Evolutionary conservation across 163 green algal genomes (phyloP).

Genomic region (Scenedesmus sp.): DNA sequence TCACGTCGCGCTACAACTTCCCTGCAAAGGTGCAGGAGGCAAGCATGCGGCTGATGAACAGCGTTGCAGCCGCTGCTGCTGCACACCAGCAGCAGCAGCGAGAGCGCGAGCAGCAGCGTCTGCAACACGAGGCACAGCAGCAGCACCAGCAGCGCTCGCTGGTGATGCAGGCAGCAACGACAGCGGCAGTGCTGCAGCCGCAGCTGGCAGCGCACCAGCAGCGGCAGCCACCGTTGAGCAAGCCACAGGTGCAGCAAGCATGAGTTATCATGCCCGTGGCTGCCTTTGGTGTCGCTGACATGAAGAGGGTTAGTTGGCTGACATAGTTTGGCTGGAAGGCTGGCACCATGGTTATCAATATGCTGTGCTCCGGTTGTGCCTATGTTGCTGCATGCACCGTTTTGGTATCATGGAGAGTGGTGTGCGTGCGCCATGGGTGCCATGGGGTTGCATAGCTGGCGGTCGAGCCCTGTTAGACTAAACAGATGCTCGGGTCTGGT

Average conservation of each 20-base stretch:
- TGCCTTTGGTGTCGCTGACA: neutral
- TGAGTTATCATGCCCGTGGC: neutral
- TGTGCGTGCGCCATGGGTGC: neutral
- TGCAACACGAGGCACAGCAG: conserved; percentile 18
- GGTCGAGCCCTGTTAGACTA: neutral
- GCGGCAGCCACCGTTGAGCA: neutral
- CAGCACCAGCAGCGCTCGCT: neutral
- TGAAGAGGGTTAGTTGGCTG: neutral
- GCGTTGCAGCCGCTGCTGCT: conserved; percentile 2
- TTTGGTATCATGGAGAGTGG: neutral
- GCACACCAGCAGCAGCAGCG: conserved; percentile 15
- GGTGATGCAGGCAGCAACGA: conserved; percentile 1
- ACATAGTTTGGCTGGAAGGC: too few relatives aligned
- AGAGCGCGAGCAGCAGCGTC: neutral
- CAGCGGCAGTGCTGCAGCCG: conserved; percentile 20
- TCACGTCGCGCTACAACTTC: conserved; percentile 78
- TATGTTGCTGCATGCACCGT: neutral
- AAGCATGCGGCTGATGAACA: neutral
- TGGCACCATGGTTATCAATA: too few relatives aligned
- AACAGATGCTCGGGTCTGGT: neutral
- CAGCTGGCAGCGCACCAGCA: neutral
- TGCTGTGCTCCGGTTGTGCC: neutral
- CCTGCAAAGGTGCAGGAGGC: conserved; percentile 77
- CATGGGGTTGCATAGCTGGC: neutral
- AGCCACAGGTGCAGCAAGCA: conserved; percentile 45